Conservation (phyloP, 495 filamentous ascomycete species). For the Aspergillus campestris region DNA sequence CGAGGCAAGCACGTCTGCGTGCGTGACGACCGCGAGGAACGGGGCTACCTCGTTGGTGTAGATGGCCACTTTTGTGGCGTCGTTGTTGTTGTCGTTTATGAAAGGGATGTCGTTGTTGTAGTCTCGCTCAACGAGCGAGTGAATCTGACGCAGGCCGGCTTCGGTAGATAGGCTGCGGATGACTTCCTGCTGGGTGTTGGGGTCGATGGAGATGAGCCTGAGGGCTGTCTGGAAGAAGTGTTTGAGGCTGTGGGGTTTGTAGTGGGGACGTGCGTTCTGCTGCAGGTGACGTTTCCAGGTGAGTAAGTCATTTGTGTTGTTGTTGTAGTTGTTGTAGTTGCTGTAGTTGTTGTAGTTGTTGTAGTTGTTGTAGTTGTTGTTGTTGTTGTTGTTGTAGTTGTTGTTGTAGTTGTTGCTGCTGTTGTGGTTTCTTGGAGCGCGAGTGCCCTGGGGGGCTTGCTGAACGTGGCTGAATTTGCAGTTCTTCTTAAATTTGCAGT, state of each 20-base stretch:
- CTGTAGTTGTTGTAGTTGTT: not conserved
- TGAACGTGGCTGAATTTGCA: constrained; percentile 12
- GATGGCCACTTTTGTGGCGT: too few relatives aligned
- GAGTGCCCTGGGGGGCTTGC: not conserved
- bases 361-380: not conserved
- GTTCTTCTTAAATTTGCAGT: constrained; percentile 3
- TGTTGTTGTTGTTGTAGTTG: not conserved
- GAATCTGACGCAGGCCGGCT: constrained; percentile 17
- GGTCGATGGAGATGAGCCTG: constrained; percentile 18
- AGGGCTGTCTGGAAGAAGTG: constrained; percentile 13
- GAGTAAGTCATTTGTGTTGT: not conserved
- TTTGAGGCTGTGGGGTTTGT: not conserved
- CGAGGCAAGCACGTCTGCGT: constrained; percentile 43
- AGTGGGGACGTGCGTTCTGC: not conserved
- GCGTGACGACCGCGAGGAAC: constrained; percentile 44
- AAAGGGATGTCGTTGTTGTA: constrained; percentile 19
- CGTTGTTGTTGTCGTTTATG: too few relatives aligned
- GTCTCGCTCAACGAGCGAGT: constrained; percentile 17
- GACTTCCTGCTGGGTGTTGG: constrained; percentile 18
- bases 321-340: not conserved
- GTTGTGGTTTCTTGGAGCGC: too few relatives aligned
- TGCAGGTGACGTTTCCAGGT: constrained; percentile 5
- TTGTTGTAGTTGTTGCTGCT: too few relatives aligned
- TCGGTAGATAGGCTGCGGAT: constrained; percentile 20
- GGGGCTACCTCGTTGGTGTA: constrained; percentile 31